Conservation (phyloP, 768 basidiomycete genomes). For the Pholiota molesta region DNA sequence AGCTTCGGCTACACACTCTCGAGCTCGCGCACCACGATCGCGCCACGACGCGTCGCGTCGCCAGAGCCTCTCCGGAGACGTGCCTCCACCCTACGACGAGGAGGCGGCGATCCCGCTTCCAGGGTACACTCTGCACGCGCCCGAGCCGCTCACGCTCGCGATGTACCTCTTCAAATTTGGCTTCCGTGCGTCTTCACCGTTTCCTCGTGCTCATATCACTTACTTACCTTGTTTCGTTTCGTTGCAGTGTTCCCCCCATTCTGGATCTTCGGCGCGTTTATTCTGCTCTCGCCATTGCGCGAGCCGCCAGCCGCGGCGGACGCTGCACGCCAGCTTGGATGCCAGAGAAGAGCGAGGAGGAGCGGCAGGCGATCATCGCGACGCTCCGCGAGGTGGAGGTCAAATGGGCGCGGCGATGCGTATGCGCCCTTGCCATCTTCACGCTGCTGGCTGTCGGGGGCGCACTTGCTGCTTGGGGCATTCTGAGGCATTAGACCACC, state of each 20-base stretch:
- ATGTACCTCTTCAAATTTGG: conserved; percentile 67
- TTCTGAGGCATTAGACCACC: conserved; percentile 14
- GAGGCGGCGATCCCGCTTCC: conserved; percentile 38
- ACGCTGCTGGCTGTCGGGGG: conserved; percentile 36
- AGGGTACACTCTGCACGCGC: conserved; percentile 36
- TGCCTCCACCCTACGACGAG: conserved; percentile 48
- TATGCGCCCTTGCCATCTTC: conserved; percentile 54
- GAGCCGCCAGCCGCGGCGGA: conserved; percentile 34
- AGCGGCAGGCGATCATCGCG: conserved; percentile 47
- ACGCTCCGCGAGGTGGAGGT: conserved; percentile 50
- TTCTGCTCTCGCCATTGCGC: conserved; percentile 56
- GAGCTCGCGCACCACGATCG: conserved; percentile 39
- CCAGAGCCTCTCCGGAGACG: conserved; percentile 30
- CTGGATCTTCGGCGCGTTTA: conserved; percentile 61
- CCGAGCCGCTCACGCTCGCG: conserved; percentile 58
- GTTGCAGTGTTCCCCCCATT: conserved; percentile 60
- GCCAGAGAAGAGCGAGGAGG: conserved; percentile 55
- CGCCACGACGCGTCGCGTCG: conserved; percentile 36
- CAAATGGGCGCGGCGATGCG: conserved; percentile 61
- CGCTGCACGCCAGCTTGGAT: conserved; percentile 45
- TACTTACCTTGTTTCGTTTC: conserved; percentile 9
- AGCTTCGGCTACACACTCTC: conserved; percentile 38
- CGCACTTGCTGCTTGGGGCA: conserved; percentile 37
- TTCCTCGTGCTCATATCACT: neutral
- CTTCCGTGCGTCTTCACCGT: conserved; percentile 47